Conservation (phyloP, 805 yeast species). For the Metschnikowia anglica region DNA sequence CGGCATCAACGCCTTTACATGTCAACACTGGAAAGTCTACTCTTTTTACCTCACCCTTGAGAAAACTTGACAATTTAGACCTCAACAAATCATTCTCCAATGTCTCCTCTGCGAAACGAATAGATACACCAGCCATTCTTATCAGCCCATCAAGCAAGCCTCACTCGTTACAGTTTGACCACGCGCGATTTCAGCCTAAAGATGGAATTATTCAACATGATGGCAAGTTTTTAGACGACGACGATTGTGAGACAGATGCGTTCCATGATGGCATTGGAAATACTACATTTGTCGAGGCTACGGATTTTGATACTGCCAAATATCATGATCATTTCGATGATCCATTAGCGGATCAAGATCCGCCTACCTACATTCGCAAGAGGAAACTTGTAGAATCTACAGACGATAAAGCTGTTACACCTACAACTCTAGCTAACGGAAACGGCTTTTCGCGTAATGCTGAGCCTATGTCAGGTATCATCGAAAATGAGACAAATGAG, state of each 20-base stretch:
- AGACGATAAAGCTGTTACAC: slow-evolving; percentile 28
- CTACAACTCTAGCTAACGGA: slow-evolving; percentile 12
- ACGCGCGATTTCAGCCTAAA: background rate
- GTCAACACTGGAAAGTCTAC: slow-evolving; percentile 16
- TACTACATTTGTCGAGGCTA: slow-evolving; percentile 27
- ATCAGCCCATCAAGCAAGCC: background rate
- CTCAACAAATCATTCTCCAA: slow-evolving; percentile 7
- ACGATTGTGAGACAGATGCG: slow-evolving; percentile 14
- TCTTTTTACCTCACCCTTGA: slow-evolving; percentile 35
- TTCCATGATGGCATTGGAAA: slow-evolving; percentile 23
- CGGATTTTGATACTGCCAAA: slow-evolving; percentile 15
- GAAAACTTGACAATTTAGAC: slow-evolving; percentile 35
- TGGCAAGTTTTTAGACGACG: slow-evolving; percentile 6
- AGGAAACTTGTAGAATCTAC: slow-evolving; percentile 28
- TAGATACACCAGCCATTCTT: no score
- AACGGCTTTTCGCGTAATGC: background rate
- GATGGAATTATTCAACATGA: background rate
- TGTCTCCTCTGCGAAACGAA: background rate
- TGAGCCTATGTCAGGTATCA: slow-evolving; percentile 21
- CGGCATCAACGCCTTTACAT: slow-evolving; percentile 27
- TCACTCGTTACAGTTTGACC: background rate
- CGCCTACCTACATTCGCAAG: slow-evolving; percentile 29
- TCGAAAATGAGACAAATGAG: slow-evolving; percentile 18
- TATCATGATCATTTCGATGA: slow-evolving; percentile 3
- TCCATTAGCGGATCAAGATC: slow-evolving; percentile 8